These are phyloP conservation scores for Protomyces gravidus DNA, from an alignment of 1,139 yeast species.

Conservation along the genomic window DNA sequence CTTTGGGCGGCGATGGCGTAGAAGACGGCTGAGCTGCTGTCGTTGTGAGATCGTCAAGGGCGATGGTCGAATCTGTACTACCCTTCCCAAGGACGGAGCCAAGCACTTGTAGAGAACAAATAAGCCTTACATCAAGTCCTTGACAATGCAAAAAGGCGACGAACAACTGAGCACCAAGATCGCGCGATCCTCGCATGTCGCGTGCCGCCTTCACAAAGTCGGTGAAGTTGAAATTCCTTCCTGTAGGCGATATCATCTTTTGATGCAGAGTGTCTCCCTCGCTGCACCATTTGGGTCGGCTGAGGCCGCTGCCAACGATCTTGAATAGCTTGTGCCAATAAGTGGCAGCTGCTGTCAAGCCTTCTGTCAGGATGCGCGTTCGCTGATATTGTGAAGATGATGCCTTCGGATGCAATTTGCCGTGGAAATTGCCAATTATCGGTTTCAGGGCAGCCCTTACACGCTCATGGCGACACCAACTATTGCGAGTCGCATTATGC, in stretches of 20 bases:
- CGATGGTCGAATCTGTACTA: background rate
- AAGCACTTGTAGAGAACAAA: constrained; percentile 83
- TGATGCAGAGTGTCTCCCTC: constrained; percentile 34
- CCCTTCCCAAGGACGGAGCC: constrained; percentile 48
- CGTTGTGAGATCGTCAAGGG: background rate
- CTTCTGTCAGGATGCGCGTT: constrained; percentile 70
- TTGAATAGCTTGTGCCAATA: constrained; percentile 38
- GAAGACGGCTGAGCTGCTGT: background rate
- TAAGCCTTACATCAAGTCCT: constrained; percentile 67
- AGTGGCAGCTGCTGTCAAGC: constrained; percentile 59
- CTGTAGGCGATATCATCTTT: background rate
- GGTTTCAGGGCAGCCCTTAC: constrained; percentile 44
- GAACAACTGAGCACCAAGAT: constrained; percentile 82
- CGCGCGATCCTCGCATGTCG: constrained; percentile 64
- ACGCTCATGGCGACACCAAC: constrained; percentile 60
- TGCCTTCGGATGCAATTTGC: constrained; percentile 49
- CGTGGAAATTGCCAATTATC: constrained; percentile 37
- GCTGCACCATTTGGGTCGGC: constrained; percentile 24
- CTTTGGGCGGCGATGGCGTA: background rate
- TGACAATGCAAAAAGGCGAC: constrained; percentile 67
- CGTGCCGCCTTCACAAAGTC: constrained; percentile 47
- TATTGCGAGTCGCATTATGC: constrained; percentile 64
- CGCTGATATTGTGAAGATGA: constrained; percentile 45
- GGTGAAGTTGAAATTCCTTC: constrained; percentile 36
- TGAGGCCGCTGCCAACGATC: constrained; percentile 33